These are phyloP conservation scores for Mycena capillaripes DNA, from an alignment of 768 basidiomycete species.

Conservation along the genomic window DNA sequence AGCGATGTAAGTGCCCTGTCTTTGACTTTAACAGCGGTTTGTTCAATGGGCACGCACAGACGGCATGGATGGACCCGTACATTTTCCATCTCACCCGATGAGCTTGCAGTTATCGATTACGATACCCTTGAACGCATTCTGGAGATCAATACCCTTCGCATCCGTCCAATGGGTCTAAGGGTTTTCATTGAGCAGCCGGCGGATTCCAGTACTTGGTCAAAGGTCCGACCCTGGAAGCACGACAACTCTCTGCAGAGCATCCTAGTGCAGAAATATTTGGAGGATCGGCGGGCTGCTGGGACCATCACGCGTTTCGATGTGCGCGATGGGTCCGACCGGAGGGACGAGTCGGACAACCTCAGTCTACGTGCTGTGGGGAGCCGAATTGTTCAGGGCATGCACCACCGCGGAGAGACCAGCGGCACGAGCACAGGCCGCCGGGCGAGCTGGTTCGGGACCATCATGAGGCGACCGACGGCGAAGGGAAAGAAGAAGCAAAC, in stretches of 20 bases:
- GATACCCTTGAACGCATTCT: constrained; percentile 42
- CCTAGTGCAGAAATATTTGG: constrained; percentile 40
- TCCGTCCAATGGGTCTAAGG: constrained; percentile 39
- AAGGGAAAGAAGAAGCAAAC: constrained; percentile 31
- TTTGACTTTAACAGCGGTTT: neutral
- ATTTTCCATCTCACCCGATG: constrained; percentile 39
- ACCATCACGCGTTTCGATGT: constrained; percentile 41
- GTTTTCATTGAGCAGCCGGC: constrained; percentile 43
- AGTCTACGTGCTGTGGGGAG: constrained; percentile 39
- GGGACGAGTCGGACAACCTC: constrained; percentile 38
- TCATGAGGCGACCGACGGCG: constrained; percentile 21
- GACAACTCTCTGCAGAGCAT: constrained; percentile 42
- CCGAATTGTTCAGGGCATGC: constrained; percentile 39
- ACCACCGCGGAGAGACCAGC: constrained; percentile 30
- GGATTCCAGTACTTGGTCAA: constrained; percentile 38
- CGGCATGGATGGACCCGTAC: constrained; percentile 44
- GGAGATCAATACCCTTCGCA: constrained; percentile 42
- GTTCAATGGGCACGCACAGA: constrained; percentile 18
- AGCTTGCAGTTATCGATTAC: constrained; percentile 39
- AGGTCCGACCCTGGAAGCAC: constrained; percentile 40
- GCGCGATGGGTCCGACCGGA: constrained; percentile 39
- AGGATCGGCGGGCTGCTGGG: constrained; percentile 37
- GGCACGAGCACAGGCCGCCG: neutral
- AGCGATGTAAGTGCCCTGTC: constrained; percentile 26
- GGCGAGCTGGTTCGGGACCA: constrained; percentile 32